These are phyloP conservation scores for Cucumis sativus DNA, from an alignment of 306 rosid genomes.

Conservation along the genomic window Cucumber_9930_V3 NC_026657.2:830501-831000, in stretches of 20 bases:
- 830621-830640: neutral
- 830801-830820: neutral
- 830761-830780: neutral
- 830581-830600: neutral
- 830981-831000: constrained; percentile 85
- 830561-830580: neutral
- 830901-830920: constrained; percentile 46
- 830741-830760: neutral
- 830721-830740: neutral
- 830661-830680: neutral
- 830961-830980: constrained; percentile 56
- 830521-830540: neutral
- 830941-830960: constrained; percentile 51
- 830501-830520: neutral
- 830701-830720: neutral
- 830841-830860: neutral
- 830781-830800: neutral
- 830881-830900: constrained; percentile 57
- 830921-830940: constrained; percentile 73
- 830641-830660: neutral
- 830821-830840: neutral
- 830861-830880: neutral
- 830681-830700: neutral
- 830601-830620: neutral
- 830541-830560: neutral